phyloP scores from a whole-genome alignment of 1,139 yeast species.

The Candida gigantensis region DNA sequence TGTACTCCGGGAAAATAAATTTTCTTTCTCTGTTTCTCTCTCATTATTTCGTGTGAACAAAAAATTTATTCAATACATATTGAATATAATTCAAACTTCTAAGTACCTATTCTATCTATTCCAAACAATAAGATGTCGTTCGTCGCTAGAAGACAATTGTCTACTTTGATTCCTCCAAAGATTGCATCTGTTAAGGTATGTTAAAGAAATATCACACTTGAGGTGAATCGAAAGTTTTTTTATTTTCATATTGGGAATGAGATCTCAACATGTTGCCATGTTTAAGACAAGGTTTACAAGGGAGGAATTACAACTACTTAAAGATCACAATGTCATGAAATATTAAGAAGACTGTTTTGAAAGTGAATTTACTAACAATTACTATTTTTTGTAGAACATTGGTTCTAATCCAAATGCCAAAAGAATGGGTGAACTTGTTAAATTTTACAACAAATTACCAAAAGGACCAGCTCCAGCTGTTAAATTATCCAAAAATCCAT shows the following conservation, averaged over 20 bases:
- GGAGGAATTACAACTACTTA: too few species aligned
- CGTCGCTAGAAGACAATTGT: constrained; percentile 87
- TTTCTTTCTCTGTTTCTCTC: constrained; percentile 1
- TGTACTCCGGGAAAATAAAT: constrained; percentile 5
- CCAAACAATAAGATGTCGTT: constrained; percentile 58
- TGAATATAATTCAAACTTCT: too few species aligned
- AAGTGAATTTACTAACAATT: too few species aligned
- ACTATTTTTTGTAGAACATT: constrained; percentile 62
- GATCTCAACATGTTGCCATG: too few species aligned
- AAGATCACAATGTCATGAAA: too few species aligned
- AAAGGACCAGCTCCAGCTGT: constrained; percentile 84
- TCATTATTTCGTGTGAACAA: constrained; percentile 4
- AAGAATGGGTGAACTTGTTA: constrained; percentile 93
- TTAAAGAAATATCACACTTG: constrained; percentile 17
- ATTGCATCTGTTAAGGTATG: constrained; percentile 92
- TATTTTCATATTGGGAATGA: too few species aligned
- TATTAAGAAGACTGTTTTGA: too few species aligned
- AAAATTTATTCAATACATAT: too few species aligned
- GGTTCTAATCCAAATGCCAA: constrained; percentile 96
- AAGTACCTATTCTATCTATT: constrained; percentile 6
- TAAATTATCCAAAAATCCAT: constrained; percentile 67
- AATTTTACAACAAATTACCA: constrained; percentile 94
- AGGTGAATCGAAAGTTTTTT: too few species aligned
- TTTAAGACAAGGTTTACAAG: too few species aligned
- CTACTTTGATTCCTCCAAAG: constrained; percentile 98